A percentile compares a stretch with the other conserved stretches of the same genome.
Conservation (phyloP, 306 rosid genomes). For the Boehmeria nivea region DNA sequence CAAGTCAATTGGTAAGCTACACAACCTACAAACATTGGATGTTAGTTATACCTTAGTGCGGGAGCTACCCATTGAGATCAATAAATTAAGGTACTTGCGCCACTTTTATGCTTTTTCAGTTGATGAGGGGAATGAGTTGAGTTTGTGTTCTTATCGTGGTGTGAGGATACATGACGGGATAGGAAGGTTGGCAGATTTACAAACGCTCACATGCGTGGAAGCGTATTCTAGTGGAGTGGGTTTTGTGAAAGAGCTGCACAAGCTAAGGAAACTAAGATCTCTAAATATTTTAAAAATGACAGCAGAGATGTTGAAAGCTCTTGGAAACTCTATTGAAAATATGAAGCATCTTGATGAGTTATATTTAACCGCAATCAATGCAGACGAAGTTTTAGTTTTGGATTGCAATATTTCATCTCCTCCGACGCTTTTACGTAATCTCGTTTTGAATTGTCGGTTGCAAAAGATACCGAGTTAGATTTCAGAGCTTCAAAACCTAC, state of each 20-base stretch:
- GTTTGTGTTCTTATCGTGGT: background rate
- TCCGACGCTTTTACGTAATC: background rate
- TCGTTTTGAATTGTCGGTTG: slow-evolving; percentile 5
- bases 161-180: background rate
- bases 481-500: slow-evolving; percentile 19
- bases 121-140: background rate
- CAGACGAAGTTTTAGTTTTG: slow-evolving; percentile 23
- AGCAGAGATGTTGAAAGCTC: background rate
- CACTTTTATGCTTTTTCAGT: background rate
- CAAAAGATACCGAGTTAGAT: slow-evolving; percentile 19
- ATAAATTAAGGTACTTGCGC: too few species aligned
- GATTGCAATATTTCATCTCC: slow-evolving; percentile 1
- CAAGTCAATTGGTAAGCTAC: background rate
- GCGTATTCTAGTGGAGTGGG: background rate
- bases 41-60: background rate
- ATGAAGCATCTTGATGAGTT: slow-evolving; percentile 24
- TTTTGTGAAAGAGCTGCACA: background rate
- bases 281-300: background rate
- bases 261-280: background rate
- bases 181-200: background rate
- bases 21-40: background rate
- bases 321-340: slow-evolving; percentile 10
- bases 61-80: slow-evolving; percentile 4
- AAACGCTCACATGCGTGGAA: background rate
- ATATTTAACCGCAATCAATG: background rate